Percentiles rank a stretch among this genome's conserved stretches.
These are phyloP conservation scores for Chaetomiaceae sp. DNA, from an alignment of 2,329 filamentous ascomycete species.

Conservation along the genomic window DNA sequence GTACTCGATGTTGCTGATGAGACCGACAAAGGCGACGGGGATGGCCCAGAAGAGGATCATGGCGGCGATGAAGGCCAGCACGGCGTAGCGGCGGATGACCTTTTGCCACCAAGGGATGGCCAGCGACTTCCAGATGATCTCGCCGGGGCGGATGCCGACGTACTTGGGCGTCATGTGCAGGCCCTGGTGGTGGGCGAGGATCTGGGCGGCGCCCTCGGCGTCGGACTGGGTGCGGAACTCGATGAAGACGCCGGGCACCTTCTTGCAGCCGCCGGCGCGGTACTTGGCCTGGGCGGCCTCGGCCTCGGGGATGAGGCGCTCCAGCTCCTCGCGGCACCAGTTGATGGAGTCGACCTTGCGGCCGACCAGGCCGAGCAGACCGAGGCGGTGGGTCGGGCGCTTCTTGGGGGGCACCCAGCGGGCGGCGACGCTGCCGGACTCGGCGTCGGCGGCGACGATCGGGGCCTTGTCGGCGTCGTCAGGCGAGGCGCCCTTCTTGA, in stretches of 20 bases:
- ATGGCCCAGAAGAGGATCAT: constrained; percentile 84
- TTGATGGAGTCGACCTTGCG: constrained; percentile 94
- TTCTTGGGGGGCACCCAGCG: constrained; percentile 70
- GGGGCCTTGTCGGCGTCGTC: constrained; percentile 39
- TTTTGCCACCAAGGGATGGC: constrained; percentile 82
- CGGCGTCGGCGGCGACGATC: constrained; percentile 52
- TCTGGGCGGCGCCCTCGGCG: constrained; percentile 82
- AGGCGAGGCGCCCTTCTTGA: constrained; percentile 53
- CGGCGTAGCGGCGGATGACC: constrained; percentile 64
- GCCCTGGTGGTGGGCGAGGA: constrained; percentile 79
- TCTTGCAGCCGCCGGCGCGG: constrained; percentile 57
- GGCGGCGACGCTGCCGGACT: constrained; percentile 66
- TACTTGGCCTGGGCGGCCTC: constrained; percentile 64
- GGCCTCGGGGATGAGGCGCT: constrained; percentile 67
- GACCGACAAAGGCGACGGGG: constrained; percentile 72
- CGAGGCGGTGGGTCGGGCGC: constrained; percentile 70
- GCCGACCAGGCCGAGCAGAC: constrained; percentile 64
- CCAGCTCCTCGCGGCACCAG: constrained; percentile 75
- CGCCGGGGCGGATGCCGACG: constrained; percentile 73
- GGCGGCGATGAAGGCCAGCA: constrained; percentile 66
- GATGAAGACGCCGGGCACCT: constrained; percentile 77
- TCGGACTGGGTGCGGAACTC: constrained; percentile 80
- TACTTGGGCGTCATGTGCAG: constrained; percentile 83
- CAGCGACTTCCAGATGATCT: constrained; percentile 85
- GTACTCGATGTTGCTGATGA: constrained; percentile 77